These are phyloP conservation scores for Cinnamomum chago DNA, from an alignment of 164 flowering plant species.

Conservation along the genomic window DNA sequence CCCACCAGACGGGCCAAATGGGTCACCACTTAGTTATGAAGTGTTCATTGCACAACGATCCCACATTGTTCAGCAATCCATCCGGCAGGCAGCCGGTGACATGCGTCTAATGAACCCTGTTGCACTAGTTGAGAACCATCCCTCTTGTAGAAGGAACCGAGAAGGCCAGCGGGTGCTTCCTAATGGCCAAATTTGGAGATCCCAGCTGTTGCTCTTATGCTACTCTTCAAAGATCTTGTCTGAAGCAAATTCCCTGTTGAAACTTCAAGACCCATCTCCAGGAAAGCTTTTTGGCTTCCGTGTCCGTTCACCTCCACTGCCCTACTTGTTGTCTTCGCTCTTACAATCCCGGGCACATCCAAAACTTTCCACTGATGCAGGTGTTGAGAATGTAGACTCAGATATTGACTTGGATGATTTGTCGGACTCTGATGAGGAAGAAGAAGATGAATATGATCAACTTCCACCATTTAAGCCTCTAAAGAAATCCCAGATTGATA, in stretches of 20 bases:
- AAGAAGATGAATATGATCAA: conserved; percentile 87
- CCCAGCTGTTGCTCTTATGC: conserved; percentile 69
- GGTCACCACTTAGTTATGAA: conserved; percentile 80
- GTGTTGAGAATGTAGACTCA: conserved; percentile 69
- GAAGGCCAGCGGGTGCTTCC: conserved; percentile 88
- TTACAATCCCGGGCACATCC: conserved; percentile 88
- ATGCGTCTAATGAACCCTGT: conserved; percentile 85
- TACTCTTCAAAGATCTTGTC: conserved; percentile 83
- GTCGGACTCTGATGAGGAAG: conserved; percentile 71
- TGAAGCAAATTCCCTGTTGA: conserved; percentile 70
- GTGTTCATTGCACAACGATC: conserved; percentile 80
- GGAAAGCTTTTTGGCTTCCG: conserved; percentile 88
- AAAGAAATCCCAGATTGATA: conserved; percentile 66
- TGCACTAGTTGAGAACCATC: conserved; percentile 91
- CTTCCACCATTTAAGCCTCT: conserved; percentile 96
- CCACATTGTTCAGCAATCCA: conserved; percentile 77
- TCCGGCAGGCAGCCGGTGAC: conserved; percentile 87
- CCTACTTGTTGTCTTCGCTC: conserved; percentile 76
- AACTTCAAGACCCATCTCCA: conserved; percentile 69
- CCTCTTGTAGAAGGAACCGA: conserved; percentile 75
- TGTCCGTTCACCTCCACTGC: conserved; percentile 79
- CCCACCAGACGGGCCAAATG: conserved; percentile 95
- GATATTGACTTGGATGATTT: conserved; percentile 76
- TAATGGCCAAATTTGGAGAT: conserved; percentile 83
- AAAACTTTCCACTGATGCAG: conserved; percentile 68